Evolutionary conservation across 345 rosid species (phyloP), one percentile per base, ranked within the genome.

Genomic region (Leavenworthia alabamica): DNA sequence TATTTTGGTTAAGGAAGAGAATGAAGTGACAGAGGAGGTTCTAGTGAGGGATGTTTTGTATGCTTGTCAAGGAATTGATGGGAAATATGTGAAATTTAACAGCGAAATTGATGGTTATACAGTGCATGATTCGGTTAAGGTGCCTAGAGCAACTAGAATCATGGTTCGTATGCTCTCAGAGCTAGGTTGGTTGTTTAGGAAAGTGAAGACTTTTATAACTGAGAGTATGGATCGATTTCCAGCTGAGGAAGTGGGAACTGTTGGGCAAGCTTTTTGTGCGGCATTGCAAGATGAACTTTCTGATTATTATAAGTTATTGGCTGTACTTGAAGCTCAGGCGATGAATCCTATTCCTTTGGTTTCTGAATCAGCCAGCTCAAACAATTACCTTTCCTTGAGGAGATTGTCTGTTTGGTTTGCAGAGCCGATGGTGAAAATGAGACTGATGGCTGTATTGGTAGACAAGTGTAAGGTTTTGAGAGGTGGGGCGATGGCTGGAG

Each of bases 401-500:
- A 87, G 97, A 56, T 77, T 93, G 70, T 81, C 86, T 0, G 95
- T 89, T 27, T 93, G 99, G 99, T 83, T 93, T 39, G 86, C 85
- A 0, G 99, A 93, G 79, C 96, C 97, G 5, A 79, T 77, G 75
- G 90, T 87, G 79, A 93, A 93, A 78, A 93, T 93, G 99, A 83
- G 99, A 73, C 72, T 93, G 53, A 93, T 93, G 99, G 99, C 90
- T 70, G 86, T 89, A 69, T 75, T 93, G 86, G 97, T 87, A 59
- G 96, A 89, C 69, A 89, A 90, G 40, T 93, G 99, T 67, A 78
- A 80, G 79, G 88, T 83, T 49, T 62, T 93, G 77, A 88, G 88
- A 77, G 98, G 96, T 36, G 97, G 97, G 40, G 89, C 97, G 5
- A 90, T 88, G 96, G 94, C 96, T 45, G 97, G 94, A 29, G 91